Percentiles rank a stretch among this genome's conserved stretches.
Conservation (phyloP, 768 basidiomycete species). For the Tulasnella sp. region DNA sequence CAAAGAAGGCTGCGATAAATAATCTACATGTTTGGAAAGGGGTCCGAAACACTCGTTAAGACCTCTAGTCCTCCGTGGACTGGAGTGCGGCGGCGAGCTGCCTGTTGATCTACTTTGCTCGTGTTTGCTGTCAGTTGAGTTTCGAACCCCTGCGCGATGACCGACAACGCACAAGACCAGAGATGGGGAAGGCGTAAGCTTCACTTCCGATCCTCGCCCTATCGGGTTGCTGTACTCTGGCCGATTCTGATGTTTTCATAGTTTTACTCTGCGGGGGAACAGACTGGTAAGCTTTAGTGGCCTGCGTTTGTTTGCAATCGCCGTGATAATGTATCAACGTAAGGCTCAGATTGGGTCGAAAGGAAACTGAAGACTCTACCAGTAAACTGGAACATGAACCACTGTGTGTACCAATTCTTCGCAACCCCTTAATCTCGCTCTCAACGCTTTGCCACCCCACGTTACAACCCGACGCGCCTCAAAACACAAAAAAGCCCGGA, state of each 20-base stretch:
- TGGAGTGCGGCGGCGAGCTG: not conserved
- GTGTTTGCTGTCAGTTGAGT: not conserved
- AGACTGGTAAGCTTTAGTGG: constrained; percentile 62
- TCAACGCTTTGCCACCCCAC: constrained; percentile 5
- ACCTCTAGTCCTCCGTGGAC: too few species aligned
- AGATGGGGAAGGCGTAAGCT: constrained; percentile 8
- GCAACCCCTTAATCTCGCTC: not conserved
- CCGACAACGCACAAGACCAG: not conserved
- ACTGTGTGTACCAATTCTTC: constrained; percentile 12
- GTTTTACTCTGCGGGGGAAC: constrained; percentile 84
- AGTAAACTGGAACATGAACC: constrained; percentile 20
- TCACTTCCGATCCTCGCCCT: not conserved
- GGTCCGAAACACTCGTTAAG: too few species aligned
- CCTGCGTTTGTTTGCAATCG: constrained; percentile 29
- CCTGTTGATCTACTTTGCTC: not conserved
- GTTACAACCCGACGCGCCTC: not conserved
- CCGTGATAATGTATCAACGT: constrained; percentile 27
- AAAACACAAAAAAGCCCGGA: constrained; percentile 52
- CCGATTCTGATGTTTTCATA: constrained; percentile 37
- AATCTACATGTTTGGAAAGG: too few species aligned
- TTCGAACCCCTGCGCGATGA: constrained; percentile 2
- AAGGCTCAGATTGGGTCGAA: constrained; percentile 74
- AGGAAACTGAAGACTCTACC: constrained; percentile 53
- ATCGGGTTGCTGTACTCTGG: not conserved
- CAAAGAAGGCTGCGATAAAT: too few species aligned